These are phyloP conservation scores for Exophiala sideris DNA, from an alignment of 2,329 filamentous ascomycete genomes.

Conservation along the genomic window DNA sequence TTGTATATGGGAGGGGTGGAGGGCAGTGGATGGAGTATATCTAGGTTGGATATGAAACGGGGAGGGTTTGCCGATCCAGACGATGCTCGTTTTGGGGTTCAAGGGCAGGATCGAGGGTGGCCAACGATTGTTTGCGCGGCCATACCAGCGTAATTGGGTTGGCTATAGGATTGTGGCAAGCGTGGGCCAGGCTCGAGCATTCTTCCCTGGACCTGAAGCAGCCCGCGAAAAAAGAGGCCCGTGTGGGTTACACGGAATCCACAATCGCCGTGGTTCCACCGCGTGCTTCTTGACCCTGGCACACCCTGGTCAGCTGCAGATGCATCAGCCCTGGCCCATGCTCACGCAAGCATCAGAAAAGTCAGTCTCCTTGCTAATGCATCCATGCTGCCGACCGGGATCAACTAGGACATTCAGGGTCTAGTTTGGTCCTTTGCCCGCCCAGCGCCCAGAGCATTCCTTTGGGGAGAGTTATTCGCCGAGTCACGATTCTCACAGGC, in stretches of 20 bases:
- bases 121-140: conserved; percentile 19
- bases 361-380: neutral
- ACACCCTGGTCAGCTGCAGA: conserved; percentile 17
- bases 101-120: conserved; percentile 5
- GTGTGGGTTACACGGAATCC: conserved; percentile 20
- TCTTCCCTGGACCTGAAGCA: conserved; percentile 13
- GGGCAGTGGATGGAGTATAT: conserved; percentile 22
- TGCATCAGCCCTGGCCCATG: conserved; percentile 16
- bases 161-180: neutral
- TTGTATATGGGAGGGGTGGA: conserved; percentile 7
- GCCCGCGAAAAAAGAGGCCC: neutral
- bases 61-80: conserved; percentile 13
- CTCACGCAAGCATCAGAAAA: neutral
- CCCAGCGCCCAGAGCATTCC: neutral
- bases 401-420: conserved; percentile 1
- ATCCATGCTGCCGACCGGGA: neutral
- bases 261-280: conserved; percentile 23
- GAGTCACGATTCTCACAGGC: neutral
- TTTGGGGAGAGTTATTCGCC: neutral
- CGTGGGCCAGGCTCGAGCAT: conserved; percentile 19
- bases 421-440: neutral
- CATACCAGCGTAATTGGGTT: conserved; percentile 5
- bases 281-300: conserved; percentile 8
- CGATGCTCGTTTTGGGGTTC: conserved; percentile 2
- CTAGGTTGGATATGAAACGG: conserved; percentile 16